Base-by-base conservation (phyloP, 2,329 filamentous ascomycete species). In the Ilyonectria sp. region DNA sequence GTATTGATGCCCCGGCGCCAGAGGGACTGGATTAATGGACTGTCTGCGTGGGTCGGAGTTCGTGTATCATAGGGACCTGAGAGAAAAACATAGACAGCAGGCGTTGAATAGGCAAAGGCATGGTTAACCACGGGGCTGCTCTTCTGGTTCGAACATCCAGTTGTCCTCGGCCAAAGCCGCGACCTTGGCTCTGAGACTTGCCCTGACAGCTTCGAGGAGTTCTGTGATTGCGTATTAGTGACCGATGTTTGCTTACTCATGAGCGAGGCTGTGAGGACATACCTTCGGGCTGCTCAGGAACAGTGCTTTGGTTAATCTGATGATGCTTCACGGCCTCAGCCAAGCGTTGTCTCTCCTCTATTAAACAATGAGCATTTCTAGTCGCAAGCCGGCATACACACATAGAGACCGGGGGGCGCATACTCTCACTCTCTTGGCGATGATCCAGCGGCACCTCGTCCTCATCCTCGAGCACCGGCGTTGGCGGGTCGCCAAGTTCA, bases 101-200 rank as follows among this genome's bases (percentile, higher is more conserved):
- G 71, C 75, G 75, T 77, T 76, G 72, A 47, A 60, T 69, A 65
- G 69, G 55, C 53, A 53, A 56, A 61, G 50, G 53, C 50, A 58
- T 60, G 60, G 71, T 77, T 73, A 78, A 64, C 75, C 76, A 44
- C 83, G 82, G 47, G 80, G 79, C 68, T 85, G 82, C 60, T 89
- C 86, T 74, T 94, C 92, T 2, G 89, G 84, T 79, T 95, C 93
- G 81, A 93, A 97, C 91, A 97, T 97, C 94, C 94, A 97, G 75
- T 91, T 93, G 76, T 97, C 94, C 57, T 96, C 93, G 23, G 93
- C 88, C 56, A 97, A 82, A 15, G 91, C 90, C 17, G 89, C 87
- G 2, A 94, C 92, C 78, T 94, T 94, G 65, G 89, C 89, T 72
- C 89, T 86, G 61, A 97, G 83, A 78, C 91, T 94, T 37, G 90